These are phyloP conservation scores for Neoboletus magnificus DNA, from an alignment of 768 basidiomycete species.

Conservation along the genomic window DNA sequence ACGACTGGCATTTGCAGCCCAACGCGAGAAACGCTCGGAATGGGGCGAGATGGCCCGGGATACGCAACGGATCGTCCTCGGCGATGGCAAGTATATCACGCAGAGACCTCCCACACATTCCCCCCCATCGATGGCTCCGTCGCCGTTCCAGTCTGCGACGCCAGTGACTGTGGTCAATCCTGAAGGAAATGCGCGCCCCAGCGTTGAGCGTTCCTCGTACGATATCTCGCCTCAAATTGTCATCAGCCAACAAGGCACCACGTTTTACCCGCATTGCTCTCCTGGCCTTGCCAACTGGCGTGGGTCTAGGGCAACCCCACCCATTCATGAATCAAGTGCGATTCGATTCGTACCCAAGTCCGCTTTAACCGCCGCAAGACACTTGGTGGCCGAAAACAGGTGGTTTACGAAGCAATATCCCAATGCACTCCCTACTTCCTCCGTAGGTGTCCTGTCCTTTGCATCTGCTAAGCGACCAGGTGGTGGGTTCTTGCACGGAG, in stretches of 20 bases:
- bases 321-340: constrained; percentile 10
- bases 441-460: constrained; percentile 41
- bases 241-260: constrained; percentile 36
- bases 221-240: constrained; percentile 36
- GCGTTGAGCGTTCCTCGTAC: constrained; percentile 19
- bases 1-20: constrained; percentile 19
- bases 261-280: constrained; percentile 40
- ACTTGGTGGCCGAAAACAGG: constrained; percentile 14
- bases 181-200: background rate
- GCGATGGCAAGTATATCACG: constrained; percentile 40
- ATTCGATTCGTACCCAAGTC: constrained; percentile 32
- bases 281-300: constrained; percentile 36
- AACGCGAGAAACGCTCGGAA: constrained; percentile 24
- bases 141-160: constrained; percentile 17
- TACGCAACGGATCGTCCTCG: constrained; percentile 37
- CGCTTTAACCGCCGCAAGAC: constrained; percentile 34
- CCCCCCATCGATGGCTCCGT: constrained; percentile 4
- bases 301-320: constrained; percentile 9
- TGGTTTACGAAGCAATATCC: constrained; percentile 10
- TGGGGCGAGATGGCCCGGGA: constrained; percentile 36
- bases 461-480: constrained; percentile 43
- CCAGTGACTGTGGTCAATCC: constrained; percentile 4
- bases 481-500: constrained; percentile 43
- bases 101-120: constrained; percentile 17
- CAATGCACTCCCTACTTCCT: constrained; percentile 23